Conservation (phyloP, 306 rosid species). For the Vigna radiata region DNA sequence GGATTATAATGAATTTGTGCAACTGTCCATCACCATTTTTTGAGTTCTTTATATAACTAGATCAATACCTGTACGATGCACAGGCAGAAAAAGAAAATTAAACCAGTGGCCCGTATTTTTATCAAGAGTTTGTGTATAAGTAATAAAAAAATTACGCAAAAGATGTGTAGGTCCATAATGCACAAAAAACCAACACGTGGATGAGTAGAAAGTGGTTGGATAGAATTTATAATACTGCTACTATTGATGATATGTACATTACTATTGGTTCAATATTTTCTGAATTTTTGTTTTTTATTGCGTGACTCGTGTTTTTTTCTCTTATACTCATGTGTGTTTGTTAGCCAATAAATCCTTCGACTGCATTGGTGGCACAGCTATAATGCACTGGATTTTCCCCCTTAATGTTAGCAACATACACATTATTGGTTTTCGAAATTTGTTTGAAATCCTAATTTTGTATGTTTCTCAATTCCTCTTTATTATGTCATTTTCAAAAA, state of each 20-base stretch:
- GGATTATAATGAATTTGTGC: conserved; percentile 48
- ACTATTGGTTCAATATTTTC: conserved; percentile 38
- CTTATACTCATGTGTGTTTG: background rate
- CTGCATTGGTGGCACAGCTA: conserved; percentile 10
- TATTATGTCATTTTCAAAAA: no score
- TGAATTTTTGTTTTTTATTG: conserved; percentile 21
- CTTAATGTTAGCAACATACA: background rate
- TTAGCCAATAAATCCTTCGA: background rate
- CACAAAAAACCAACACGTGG: background rate
- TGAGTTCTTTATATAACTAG: conserved; percentile 40
- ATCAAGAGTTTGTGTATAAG: background rate
- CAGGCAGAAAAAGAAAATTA: background rate
- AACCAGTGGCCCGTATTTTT: background rate
- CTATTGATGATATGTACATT: conserved; percentile 44
- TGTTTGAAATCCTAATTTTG: background rate
- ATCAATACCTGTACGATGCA: background rate
- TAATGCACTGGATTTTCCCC: background rate
- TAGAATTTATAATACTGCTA: background rate
- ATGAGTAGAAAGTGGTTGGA: background rate
- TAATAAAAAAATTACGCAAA: no score
- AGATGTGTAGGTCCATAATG: background rate
- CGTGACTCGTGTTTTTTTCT: background rate
- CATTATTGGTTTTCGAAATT: no score
- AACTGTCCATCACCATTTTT: conserved; percentile 46
- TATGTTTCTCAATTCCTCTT: background rate